Evolutionary conservation across 163 green algal species (phyloP).

Genomic region (Scenedesmus sp.): DNA sequence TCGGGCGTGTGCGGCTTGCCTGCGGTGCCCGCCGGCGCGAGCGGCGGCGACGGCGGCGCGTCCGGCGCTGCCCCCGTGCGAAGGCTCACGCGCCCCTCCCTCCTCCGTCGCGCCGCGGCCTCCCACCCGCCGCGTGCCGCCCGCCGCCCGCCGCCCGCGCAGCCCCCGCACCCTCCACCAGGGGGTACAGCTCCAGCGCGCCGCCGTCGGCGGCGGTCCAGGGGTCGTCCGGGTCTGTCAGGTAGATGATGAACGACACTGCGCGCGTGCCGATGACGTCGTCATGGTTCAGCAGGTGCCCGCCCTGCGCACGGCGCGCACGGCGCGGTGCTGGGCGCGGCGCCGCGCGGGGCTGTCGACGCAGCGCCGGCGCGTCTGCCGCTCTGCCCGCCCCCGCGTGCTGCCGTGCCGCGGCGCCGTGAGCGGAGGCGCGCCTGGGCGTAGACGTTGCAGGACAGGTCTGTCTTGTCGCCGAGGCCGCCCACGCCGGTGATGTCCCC

Average conservation of each 20-base stretch:
- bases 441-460: slow-evolving; percentile 92
- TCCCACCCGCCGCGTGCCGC: too few relatives aligned
- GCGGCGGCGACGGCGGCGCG: too few relatives aligned
- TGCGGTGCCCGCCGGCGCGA: too few relatives aligned
- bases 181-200: slow-evolving; percentile 88
- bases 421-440: slow-evolving; percentile 47
- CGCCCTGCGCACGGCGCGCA: slow-evolving; percentile 42
- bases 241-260: slow-evolving; percentile 94
- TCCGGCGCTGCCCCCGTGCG: too few relatives aligned
- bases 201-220: slow-evolving; percentile 84
- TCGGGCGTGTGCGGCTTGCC: slow-evolving; percentile 65
- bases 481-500: slow-evolving; percentile 66
- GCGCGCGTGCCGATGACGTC: slow-evolving; percentile 85
- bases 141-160: too few relatives aligned
- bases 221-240: slow-evolving; percentile 84
- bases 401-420: not conserved
- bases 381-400: not conserved
- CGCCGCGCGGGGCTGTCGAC: too few relatives aligned
- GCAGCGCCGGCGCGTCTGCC: not conserved
- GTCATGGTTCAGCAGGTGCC: slow-evolving; percentile 91
- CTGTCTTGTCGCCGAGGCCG: slow-evolving; percentile 75
- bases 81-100: too few relatives aligned
- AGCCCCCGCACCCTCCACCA: slow-evolving; percentile 54
- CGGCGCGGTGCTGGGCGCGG: too few relatives aligned
- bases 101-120: too few relatives aligned